Percentiles rank a stretch among this genome's conserved stretches.
Evolutionary conservation across 495 filamentous ascomycete genomes (phyloP).

Genomic region (Penicillium arizonense): DNA sequence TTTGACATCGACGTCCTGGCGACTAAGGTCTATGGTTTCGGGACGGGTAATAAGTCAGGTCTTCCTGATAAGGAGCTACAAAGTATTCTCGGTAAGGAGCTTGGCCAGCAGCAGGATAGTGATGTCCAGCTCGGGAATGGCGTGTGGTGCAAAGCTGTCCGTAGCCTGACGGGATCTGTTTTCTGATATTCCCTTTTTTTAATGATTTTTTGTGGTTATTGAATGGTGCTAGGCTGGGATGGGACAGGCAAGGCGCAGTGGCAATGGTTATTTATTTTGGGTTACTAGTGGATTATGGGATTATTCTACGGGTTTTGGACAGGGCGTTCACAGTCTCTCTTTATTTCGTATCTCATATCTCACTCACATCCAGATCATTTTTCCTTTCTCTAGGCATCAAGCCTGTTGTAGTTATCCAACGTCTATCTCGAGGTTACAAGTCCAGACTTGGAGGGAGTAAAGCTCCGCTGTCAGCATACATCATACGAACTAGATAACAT

Average conservation of each 20-base stretch:
- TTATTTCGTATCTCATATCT: background rate
- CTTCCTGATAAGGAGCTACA: slow-evolving; percentile 39
- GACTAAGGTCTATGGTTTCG: slow-evolving; percentile 48
- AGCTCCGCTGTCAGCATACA: too few species aligned
- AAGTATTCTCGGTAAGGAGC: slow-evolving; percentile 33
- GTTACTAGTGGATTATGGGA: background rate
- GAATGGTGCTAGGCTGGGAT: slow-evolving; percentile 2
- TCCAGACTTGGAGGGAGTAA: too few species aligned
- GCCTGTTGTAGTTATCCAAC: too few species aligned
- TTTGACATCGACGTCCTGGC: slow-evolving; percentile 42
- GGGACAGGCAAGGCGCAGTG: background rate
- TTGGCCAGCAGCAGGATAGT: slow-evolving; percentile 20
- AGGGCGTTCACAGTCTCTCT: background rate
- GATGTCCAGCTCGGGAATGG: slow-evolving; percentile 33
- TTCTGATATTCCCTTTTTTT: slow-evolving; percentile 17
- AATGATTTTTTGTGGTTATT: background rate
- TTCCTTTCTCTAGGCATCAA: background rate
- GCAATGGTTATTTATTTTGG: background rate
- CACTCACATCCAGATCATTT: slow-evolving; percentile 1
- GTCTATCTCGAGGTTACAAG: background rate
- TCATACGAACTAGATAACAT: too few species aligned
- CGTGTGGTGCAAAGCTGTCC: slow-evolving; percentile 42
- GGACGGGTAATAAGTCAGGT: slow-evolving; percentile 26
- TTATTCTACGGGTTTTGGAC: background rate
- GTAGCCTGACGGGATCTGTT: slow-evolving; percentile 34